Percentiles rank a stretch among this genome's conserved stretches.
Conservation (phyloP, 2,329 filamentous ascomycete species). For the Alternaria burnsii region DNA sequence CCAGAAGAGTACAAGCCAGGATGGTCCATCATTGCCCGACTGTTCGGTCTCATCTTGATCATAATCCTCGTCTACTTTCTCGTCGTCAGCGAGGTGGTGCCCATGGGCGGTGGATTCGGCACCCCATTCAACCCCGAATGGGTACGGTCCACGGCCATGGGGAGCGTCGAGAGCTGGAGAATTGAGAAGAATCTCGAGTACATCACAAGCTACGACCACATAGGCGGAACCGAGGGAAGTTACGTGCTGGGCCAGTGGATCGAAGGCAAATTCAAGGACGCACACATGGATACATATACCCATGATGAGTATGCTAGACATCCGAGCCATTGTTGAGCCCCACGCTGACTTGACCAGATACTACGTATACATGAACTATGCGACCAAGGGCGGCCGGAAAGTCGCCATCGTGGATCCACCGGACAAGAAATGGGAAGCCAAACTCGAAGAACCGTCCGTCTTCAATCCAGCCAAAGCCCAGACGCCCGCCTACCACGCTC, state of each 20-base stretch:
- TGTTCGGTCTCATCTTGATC: slow-evolving; percentile 79
- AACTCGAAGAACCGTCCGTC: slow-evolving; percentile 80
- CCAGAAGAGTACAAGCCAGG: slow-evolving; percentile 61
- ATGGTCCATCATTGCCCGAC: slow-evolving; percentile 74
- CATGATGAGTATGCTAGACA: slow-evolving; percentile 67
- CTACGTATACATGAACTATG: slow-evolving; percentile 92
- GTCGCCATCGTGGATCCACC: slow-evolving; percentile 80
- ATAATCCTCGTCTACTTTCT: slow-evolving; percentile 82
- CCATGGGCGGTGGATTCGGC: slow-evolving; percentile 64
- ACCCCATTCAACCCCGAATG: slow-evolving; percentile 85
- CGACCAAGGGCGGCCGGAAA: slow-evolving; percentile 75
- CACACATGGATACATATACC: slow-evolving; percentile 76
- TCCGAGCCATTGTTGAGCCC: neutral
- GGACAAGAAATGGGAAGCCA: slow-evolving; percentile 77
- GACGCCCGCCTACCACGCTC: slow-evolving; percentile 84
- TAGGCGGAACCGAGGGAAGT: slow-evolving; percentile 94
- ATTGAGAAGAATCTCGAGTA: slow-evolving; percentile 76
- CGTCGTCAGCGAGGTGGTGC: slow-evolving; percentile 85
- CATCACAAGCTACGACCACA: slow-evolving; percentile 84
- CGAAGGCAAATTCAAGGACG: slow-evolving; percentile 75
- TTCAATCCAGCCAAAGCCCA: slow-evolving; percentile 68
- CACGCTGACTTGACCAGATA: slow-evolving; percentile 57
- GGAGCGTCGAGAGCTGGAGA: slow-evolving; percentile 70
- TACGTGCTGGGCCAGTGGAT: slow-evolving; percentile 86
- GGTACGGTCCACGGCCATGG: slow-evolving; percentile 77